phyloP scores from a whole-genome alignment of 129 eudicot species.

The Centaurea solstitialis region DNA sequence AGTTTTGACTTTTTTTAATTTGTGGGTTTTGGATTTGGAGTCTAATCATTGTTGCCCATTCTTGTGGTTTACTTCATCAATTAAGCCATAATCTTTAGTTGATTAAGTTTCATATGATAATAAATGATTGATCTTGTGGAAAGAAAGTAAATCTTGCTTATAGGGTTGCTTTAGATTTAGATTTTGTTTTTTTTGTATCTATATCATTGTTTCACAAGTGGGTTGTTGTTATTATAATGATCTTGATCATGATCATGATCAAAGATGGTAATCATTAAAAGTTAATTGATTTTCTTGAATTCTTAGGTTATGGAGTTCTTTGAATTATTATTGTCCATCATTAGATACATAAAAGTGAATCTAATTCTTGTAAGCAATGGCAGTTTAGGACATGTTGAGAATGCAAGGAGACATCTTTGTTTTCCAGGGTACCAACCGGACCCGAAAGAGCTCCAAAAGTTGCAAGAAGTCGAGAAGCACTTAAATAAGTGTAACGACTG shows the following conservation, averaged over 20 bases:
- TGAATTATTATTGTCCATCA: background rate
- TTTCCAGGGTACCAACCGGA: slow-evolving; percentile 61
- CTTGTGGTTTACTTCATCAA: background rate
- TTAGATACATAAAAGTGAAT: background rate
- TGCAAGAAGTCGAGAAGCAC: slow-evolving; percentile 67
- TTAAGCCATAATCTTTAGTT: slow-evolving; percentile 14
- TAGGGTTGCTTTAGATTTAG: slow-evolving; percentile 10
- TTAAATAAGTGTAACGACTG: slow-evolving; percentile 58
- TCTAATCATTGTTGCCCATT: background rate
- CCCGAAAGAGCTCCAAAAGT: slow-evolving; percentile 57
- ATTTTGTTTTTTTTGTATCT: background rate
- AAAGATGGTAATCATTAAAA: background rate
- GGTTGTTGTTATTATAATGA: slow-evolving; percentile 13
- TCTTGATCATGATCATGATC: slow-evolving; percentile 16
- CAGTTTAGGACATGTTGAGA: slow-evolving; percentile 93
- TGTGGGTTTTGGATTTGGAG: background rate
- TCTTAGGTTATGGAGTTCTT: background rate
- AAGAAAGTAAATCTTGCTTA: background rate
- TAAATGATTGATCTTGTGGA: slow-evolving; percentile 13
- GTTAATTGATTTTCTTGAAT: background rate
- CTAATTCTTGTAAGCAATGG: slow-evolving; percentile 37
- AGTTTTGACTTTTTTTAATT: background rate
- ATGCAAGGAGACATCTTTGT: slow-evolving; percentile 70
- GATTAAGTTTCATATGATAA: background rate
- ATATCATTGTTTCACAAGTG: slow-evolving; percentile 4